Evolutionary conservation across 306 rosid species (phyloP), one percentile per base, ranked within the genome.

Genomic region (Vigna radiata): DNA sequence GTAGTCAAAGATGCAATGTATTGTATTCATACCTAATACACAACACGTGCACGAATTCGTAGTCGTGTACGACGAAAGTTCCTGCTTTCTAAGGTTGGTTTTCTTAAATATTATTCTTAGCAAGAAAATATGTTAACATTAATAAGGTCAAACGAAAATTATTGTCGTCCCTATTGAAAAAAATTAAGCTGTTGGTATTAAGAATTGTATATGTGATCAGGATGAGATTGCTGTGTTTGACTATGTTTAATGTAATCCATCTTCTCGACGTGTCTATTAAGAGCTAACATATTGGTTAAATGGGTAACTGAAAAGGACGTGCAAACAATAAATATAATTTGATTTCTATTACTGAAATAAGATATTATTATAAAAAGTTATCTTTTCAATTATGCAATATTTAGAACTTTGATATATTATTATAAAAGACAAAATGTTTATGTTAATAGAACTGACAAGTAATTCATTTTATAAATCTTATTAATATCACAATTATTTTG

Each of bases 211-310:
- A 47, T 16, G 9, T 54, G 10, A n/a, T n/a, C n/a, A 29, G 46
- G 71, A 77, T 52, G 72, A 19, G 83, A 72, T 70, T 72, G 27
- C 25, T 55, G 72, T 59, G 79, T 12, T 52, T 17, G 86, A 60
- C 83, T 59, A 73, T 63, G 80, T 83, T 73, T 83, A 73, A 83
- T 43, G 60, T 49, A 60, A 83, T 78, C 19, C 77, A 29, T 58
- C 49, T 60, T 58, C 31, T 58, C 16, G 49, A 31, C 52, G 19
- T 16, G 29, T 14, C 16, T 59, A 17, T 18, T 72, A 18, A 13
- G 62, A 29, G 15, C 63, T 15, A 65, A 44, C 18, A 1, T 8
- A 5, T 1, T 27, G 7, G 36, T 58, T 6, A 50, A 53, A 53
- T 46, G n/a, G 54, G 21, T 50, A 0, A 53, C 36, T 37, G 82